Evolutionary conservation across 2,329 filamentous ascomycete species (phyloP).

Genomic region (Penicillium sp.): DNA sequence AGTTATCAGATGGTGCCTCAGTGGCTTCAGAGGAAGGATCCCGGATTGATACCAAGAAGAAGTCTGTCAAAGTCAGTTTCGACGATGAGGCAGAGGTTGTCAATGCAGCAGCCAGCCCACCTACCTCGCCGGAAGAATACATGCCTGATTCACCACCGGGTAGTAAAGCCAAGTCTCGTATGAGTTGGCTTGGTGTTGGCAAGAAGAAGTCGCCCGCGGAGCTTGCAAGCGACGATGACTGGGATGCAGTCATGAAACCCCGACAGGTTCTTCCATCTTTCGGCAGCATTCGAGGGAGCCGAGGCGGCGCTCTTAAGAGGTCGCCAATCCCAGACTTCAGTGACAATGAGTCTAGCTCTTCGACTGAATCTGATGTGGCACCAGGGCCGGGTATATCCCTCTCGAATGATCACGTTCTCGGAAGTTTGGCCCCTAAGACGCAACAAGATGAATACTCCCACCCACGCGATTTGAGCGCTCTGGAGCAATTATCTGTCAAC

Average conservation of each 20-base stretch:
- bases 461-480: constrained; percentile 1
- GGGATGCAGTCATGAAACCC: constrained; percentile 58
- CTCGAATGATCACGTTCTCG: constrained; percentile 55
- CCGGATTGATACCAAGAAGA: constrained; percentile 49
- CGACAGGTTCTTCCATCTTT: constrained; percentile 60
- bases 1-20: constrained; percentile 58
- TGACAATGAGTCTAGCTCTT: constrained; percentile 33
- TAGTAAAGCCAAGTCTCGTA: constrained; percentile 30
- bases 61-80: constrained; percentile 65
- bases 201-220: constrained; percentile 33
- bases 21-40: constrained; percentile 45
- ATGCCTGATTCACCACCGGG: constrained; percentile 34
- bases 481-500: constrained; percentile 16
- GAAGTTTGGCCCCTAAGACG: constrained; percentile 48
- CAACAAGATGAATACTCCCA: constrained; percentile 8
- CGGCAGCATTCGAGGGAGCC: constrained; percentile 58
- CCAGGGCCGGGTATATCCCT: constrained; percentile 23
- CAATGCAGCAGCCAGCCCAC: constrained; percentile 43
- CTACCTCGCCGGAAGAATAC: constrained; percentile 42
- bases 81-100: constrained; percentile 56
- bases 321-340: constrained; percentile 24
- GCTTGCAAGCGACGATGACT: constrained; percentile 46
- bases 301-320: constrained; percentile 28
- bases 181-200: constrained; percentile 38
- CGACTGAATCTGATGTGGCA: constrained; percentile 48